These are phyloP conservation scores for Erysimum cheiranthoides DNA, from an alignment of 345 rosid genomes.

Conservation along the genomic window DNA sequence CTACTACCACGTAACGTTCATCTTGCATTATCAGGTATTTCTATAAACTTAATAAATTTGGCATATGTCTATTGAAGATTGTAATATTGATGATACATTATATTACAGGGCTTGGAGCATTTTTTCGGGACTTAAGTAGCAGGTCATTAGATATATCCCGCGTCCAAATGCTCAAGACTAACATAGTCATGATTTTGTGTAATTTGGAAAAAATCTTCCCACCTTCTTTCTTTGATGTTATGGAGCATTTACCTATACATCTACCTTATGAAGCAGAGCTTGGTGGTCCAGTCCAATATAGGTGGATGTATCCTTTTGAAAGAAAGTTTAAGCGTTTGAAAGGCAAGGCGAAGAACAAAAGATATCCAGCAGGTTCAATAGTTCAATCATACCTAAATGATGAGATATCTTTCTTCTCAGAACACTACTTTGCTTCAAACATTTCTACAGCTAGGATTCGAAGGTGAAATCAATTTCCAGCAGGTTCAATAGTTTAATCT, in stretches of 20 bases:
- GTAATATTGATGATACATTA: too few species aligned
- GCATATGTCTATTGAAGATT: too few species aligned
- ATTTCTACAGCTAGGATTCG: too few species aligned
- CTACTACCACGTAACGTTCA: neutral
- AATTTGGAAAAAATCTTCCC: neutral
- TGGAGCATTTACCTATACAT: neutral
- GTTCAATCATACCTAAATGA: neutral
- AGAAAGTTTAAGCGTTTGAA: neutral
- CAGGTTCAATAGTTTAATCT: too few species aligned
- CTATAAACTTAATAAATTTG: neutral
- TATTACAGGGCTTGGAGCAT: neutral
- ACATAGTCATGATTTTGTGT: neutral
- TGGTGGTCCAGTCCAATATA: neutral
- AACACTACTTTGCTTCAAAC: too few species aligned
- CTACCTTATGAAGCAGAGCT: neutral
- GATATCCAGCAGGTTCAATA: neutral
- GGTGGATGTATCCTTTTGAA: neutral
- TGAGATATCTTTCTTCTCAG: neutral
- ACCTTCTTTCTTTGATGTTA: conserved; percentile 7
- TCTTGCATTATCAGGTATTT: neutral
- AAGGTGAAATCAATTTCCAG: too few species aligned
- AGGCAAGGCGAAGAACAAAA: neutral
- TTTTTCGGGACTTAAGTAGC: neutral
- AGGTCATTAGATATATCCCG: neutral
- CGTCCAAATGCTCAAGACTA: neutral